phyloP scores from a whole-genome alignment of 768 basidiomycete genomes.

The Amanita exitialis region DNA sequence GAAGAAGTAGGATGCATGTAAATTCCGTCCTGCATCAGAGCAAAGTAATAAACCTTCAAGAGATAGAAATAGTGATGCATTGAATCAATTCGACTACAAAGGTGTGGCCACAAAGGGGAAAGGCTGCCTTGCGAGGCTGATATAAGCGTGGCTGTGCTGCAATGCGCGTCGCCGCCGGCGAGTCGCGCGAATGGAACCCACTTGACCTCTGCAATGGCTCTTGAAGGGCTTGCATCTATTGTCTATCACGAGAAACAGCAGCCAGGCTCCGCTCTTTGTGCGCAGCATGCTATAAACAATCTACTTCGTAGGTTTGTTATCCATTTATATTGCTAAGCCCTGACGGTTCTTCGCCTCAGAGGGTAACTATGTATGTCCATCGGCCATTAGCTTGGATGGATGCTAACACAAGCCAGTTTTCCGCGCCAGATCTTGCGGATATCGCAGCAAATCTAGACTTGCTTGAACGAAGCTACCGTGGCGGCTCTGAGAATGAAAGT shows the following conservation, averaged over 20 bases:
- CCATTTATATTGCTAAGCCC: not conserved
- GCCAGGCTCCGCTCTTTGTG: constrained; percentile 73
- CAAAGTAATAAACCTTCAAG: too few relatives aligned
- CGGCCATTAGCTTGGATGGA: constrained; percentile 3
- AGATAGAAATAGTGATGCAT: too few relatives aligned
- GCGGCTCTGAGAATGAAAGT: constrained; percentile 32
- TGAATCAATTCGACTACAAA: too few relatives aligned
- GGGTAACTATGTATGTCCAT: constrained; percentile 30
- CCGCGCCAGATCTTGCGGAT: constrained; percentile 67
- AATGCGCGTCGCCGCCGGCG: not conserved
- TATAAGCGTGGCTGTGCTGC: constrained; percentile 1
- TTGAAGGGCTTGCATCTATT: constrained; percentile 39
- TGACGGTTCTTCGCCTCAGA: constrained; percentile 18
- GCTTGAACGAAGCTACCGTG: constrained; percentile 47
- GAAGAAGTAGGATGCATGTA: too few relatives aligned
- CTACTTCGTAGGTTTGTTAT: constrained; percentile 36
- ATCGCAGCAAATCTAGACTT: constrained; percentile 62
- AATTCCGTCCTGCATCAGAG: too few relatives aligned
- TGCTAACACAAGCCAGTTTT: constrained; percentile 40
- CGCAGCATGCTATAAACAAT: constrained; percentile 78
- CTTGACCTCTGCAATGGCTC: constrained; percentile 33
- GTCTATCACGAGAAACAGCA: constrained; percentile 81
- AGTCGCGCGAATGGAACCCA: not conserved
- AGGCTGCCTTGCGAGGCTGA: not conserved
- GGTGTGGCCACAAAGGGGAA: not conserved